phyloP scores from a whole-genome alignment of 768 basidiomycete genomes.

The Tylopilus plumbeoviolaceoides region DNA sequence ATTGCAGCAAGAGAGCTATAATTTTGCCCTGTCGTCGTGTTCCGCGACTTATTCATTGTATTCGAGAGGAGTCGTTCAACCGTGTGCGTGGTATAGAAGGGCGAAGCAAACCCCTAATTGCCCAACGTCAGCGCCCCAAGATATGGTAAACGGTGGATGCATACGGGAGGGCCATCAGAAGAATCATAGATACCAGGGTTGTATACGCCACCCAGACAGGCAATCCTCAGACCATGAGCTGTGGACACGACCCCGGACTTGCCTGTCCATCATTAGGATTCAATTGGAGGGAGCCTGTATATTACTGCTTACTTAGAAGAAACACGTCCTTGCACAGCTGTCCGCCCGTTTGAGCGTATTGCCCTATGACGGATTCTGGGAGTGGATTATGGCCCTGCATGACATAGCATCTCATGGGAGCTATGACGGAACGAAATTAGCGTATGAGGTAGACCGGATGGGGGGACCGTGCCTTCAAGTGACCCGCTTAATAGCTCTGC shows the following conservation, averaged over 20 bases:
- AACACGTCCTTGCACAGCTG: constrained; percentile 82
- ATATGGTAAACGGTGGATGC: constrained; percentile 21
- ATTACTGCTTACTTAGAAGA: constrained; percentile 63
- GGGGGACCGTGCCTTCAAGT: constrained; percentile 51
- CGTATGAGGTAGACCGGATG: neutral
- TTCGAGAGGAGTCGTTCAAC: constrained; percentile 71
- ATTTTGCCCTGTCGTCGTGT: constrained; percentile 42
- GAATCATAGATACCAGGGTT: constrained; percentile 55
- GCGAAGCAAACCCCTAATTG: constrained; percentile 67
- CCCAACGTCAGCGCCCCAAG: constrained; percentile 1
- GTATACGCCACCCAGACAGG: constrained; percentile 78
- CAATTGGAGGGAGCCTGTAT: neutral
- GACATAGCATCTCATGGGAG: constrained; percentile 87
- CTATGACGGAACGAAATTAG: constrained; percentile 38
- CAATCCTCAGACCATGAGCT: constrained; percentile 76
- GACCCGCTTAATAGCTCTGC: constrained; percentile 60
- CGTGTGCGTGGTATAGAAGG: constrained; percentile 68
- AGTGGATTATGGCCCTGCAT: constrained; percentile 82
- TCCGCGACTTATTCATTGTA: constrained; percentile 48
- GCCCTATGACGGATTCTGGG: constrained; percentile 68
- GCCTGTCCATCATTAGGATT: constrained; percentile 39
- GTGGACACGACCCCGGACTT: constrained; percentile 82
- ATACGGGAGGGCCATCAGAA: constrained; percentile 61
- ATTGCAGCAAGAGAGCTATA: constrained; percentile 68
- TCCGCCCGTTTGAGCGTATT: constrained; percentile 71